A percentile compares a stretch with the other conserved stretches of the same genome.
These are phyloP conservation scores for Gymnopilus junonius DNA, from an alignment of 768 basidiomycete species.

Conservation along the genomic window DNA sequence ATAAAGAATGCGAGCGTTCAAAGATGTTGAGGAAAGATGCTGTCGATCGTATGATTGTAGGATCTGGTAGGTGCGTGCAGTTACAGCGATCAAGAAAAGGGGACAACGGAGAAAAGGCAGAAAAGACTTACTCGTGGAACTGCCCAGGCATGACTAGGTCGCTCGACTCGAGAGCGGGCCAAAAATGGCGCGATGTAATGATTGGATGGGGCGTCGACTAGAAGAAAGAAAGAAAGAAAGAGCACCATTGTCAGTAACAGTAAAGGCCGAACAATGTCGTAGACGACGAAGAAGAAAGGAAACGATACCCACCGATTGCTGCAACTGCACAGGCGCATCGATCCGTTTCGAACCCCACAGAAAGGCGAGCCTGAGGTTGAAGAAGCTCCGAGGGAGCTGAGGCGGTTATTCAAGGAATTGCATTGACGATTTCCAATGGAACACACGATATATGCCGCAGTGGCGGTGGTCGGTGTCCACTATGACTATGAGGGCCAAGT, in stretches of 20 bases:
- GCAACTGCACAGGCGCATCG: slow-evolving; percentile 82
- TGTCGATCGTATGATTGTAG: slow-evolving; percentile 35
- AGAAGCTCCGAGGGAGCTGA: too few species aligned
- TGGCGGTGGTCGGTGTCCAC: too few species aligned
- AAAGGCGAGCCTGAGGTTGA: too few species aligned
- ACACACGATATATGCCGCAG: too few species aligned
- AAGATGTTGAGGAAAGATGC: slow-evolving; percentile 4
- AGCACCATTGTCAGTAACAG: neutral
- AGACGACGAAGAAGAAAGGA: too few species aligned
- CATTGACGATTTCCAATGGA: too few species aligned
- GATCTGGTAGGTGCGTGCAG: slow-evolving; percentile 36
- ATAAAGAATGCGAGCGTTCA: slow-evolving; percentile 15
- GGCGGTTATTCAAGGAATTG: too few species aligned
- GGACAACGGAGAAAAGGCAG: neutral
- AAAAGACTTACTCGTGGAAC: slow-evolving; percentile 71
- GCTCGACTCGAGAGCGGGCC: slow-evolving; percentile 83
- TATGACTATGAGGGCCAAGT: too few species aligned
- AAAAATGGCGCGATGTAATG: slow-evolving; percentile 93
- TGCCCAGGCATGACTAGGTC: slow-evolving; percentile 84
- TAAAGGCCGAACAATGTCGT: neutral
- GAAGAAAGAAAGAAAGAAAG: too few species aligned
- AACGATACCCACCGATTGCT: slow-evolving; percentile 56
- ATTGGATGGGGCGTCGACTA: slow-evolving; percentile 84
- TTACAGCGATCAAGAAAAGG: too few species aligned
- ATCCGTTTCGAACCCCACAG: slow-evolving; percentile 89